phyloP scores from a whole-genome alignment of 129 eudicot species.

The Centrapalus pauciflorus region DNA sequence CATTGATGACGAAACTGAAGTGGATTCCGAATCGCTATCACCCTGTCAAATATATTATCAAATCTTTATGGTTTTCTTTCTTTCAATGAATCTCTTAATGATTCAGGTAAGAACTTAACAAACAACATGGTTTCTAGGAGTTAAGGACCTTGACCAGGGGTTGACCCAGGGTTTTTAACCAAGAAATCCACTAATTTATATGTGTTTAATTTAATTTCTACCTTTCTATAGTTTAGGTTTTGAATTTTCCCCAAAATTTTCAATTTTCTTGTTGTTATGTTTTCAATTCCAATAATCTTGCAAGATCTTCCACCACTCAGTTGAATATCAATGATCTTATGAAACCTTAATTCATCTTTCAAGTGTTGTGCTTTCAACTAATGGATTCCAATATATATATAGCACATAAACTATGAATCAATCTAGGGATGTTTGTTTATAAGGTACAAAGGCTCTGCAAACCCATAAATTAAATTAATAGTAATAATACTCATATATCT shows the following conservation, averaged over 20 bases:
- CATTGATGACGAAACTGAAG: slow-evolving; percentile 41
- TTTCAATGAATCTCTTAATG: no score
- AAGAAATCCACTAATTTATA: not conserved
- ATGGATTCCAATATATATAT: not conserved
- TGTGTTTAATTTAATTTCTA: not conserved
- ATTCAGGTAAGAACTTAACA: not conserved
- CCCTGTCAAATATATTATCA: slow-evolving; percentile 32
- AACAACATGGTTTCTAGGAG: no score
- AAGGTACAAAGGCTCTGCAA: not conserved
- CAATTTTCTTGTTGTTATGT: not conserved
- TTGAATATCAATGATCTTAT: not conserved
- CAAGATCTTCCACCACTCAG: slow-evolving; percentile 16
- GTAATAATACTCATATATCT: no score
- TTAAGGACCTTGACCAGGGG: no score
- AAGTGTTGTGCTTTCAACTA: not conserved
- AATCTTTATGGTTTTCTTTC: slow-evolving; percentile 9
- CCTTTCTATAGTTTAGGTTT: not conserved
- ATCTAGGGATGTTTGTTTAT: not conserved
- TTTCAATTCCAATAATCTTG: slow-evolving; percentile 1
- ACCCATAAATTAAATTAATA: not conserved
- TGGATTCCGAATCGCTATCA: slow-evolving; percentile 56
- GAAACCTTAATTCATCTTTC: slow-evolving; percentile 2
- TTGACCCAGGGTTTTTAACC: no score
- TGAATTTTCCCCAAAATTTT: not conserved
- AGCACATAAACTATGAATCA: not conserved